A percentile compares a stretch with the other conserved stretches of the same genome.
Conservation (phyloP, 495 filamentous ascomycete species). For the Rhypophila decipiens region DNA sequence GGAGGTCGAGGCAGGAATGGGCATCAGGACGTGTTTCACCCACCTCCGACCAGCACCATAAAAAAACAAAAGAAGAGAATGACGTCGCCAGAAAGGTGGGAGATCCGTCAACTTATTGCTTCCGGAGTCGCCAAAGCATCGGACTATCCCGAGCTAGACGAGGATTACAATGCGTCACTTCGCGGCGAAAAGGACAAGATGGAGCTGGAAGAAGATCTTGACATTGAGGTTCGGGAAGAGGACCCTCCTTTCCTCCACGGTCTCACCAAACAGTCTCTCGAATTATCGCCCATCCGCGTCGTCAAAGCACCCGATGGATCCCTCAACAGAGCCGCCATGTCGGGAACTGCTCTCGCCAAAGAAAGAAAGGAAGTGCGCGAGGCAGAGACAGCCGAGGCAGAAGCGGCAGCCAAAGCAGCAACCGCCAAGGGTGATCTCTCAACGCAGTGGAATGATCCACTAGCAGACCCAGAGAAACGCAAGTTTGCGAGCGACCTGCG, state of each 20-base stretch:
- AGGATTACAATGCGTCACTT: slow-evolving; percentile 84
- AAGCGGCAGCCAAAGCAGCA: slow-evolving; percentile 74
- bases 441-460: slow-evolving; percentile 94
- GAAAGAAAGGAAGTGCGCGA: slow-evolving; percentile 85
- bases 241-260: slow-evolving; percentile 94
- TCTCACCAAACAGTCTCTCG: slow-evolving; percentile 91
- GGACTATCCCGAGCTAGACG: slow-evolving; percentile 91
- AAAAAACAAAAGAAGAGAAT: slow-evolving; percentile 73
- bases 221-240: slow-evolving; percentile 94
- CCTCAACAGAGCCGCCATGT: slow-evolving; percentile 90
- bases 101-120: slow-evolving; percentile 92
- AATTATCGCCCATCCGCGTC: slow-evolving; percentile 89
- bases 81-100: slow-evolving; percentile 95
- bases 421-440: slow-evolving; percentile 74
- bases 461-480: slow-evolving; percentile 74
- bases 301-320: slow-evolving; percentile 97
- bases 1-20: slow-evolving; percentile 43
- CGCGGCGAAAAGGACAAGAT: slow-evolving; percentile 82
- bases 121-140: slow-evolving; percentile 84
- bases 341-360: slow-evolving; percentile 82
- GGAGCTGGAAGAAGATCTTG: slow-evolving; percentile 93
- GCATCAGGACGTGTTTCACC: slow-evolving; percentile 22
- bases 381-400: slow-evolving; percentile 73
- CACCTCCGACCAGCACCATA: slow-evolving; percentile 30
- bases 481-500: slow-evolving; percentile 84